Percentiles rank a stretch among this genome's conserved stretches.
These are phyloP conservation scores for Eimeria praecox DNA, from an alignment of 169 alveolate genomes.

Conservation along the genomic window DNA sequence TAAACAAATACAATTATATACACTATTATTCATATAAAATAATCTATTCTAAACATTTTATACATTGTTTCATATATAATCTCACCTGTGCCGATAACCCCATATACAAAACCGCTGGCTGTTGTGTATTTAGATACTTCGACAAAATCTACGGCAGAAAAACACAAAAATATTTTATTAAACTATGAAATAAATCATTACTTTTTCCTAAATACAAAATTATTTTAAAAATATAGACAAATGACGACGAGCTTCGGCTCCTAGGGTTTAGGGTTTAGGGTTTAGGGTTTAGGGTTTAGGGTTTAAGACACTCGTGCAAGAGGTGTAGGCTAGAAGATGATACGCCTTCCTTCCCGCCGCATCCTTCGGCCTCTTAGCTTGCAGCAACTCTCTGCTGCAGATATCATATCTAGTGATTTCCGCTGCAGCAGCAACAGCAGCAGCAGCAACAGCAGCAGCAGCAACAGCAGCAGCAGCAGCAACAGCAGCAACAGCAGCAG, in stretches of 20 bases:
- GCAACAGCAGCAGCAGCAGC: neutral
- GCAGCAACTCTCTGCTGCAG: slow-evolving; percentile 1
- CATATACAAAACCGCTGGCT: too few relatives aligned
- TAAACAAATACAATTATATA: too few relatives aligned
- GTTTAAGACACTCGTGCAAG: neutral
- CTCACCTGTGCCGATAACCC: too few relatives aligned
- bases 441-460: slow-evolving; percentile 1
- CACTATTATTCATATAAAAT: too few relatives aligned
- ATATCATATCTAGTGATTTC: neutral
- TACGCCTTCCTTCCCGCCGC: neutral
- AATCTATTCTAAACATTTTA: too few relatives aligned
- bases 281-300: slow-evolving; percentile 42
- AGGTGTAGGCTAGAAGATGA: neutral
- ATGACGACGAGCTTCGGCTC: neutral
- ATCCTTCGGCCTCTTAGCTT: neutral
- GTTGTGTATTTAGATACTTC: too few relatives aligned
- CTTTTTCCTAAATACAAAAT: neutral
- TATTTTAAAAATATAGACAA: neutral
- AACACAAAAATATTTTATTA: too few relatives aligned
- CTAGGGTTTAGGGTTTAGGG: neutral
- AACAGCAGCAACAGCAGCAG: neutral
- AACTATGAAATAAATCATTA: too few relatives aligned
- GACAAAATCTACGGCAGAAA: too few relatives aligned
- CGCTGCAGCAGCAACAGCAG: slow-evolving; percentile 32
- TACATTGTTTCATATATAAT: too few relatives aligned